Conservation (phyloP, 768 basidiomycete genomes). For the Hypholoma fasciculare region DNA sequence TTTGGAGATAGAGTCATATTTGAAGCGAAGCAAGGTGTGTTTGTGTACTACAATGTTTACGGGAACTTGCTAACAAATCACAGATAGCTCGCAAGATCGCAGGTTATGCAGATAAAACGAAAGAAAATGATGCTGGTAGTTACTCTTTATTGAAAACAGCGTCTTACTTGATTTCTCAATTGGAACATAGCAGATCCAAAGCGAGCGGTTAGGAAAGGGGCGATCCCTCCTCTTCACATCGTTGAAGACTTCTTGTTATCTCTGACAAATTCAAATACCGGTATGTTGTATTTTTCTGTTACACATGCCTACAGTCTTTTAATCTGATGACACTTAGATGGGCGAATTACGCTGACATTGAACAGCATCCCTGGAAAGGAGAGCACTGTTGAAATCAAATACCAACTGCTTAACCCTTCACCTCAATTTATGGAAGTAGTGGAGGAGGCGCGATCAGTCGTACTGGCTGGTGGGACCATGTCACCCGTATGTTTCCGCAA, state of each 20-base stretch:
- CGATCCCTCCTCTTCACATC: slow-evolving; percentile 74
- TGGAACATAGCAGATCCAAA: slow-evolving; percentile 18
- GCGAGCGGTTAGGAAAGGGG: slow-evolving; percentile 28
- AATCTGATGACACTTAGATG: slow-evolving; percentile 48
- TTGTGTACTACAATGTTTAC: slow-evolving; percentile 3
- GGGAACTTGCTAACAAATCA: not conserved
- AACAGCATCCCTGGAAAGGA: slow-evolving; percentile 35
- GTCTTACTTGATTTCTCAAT: not conserved
- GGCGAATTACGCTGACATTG: slow-evolving; percentile 66
- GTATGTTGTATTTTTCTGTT: slow-evolving; percentile 31
- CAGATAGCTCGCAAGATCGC: slow-evolving; percentile 80
- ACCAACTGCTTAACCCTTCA: slow-evolving; percentile 90
- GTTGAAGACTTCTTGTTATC: slow-evolving; percentile 81
- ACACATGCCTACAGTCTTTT: not conserved
- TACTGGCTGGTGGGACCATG: slow-evolving; percentile 98
- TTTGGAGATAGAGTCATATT: slow-evolving; percentile 78
- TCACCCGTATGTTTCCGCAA: slow-evolving; percentile 68
- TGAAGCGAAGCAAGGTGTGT: slow-evolving; percentile 78
- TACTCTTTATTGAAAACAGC: not conserved
- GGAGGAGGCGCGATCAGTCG: slow-evolving; percentile 76
- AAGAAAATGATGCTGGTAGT: slow-evolving; percentile 43
- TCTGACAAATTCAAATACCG: slow-evolving; percentile 77
- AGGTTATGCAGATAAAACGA: slow-evolving; percentile 73
- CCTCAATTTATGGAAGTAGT: slow-evolving; percentile 85
- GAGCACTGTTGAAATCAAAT: slow-evolving; percentile 68